These are phyloP conservation scores for Trametes sp. DNA, from an alignment of 1,284 basidiomycete genomes.

Conservation along the genomic window DNA sequence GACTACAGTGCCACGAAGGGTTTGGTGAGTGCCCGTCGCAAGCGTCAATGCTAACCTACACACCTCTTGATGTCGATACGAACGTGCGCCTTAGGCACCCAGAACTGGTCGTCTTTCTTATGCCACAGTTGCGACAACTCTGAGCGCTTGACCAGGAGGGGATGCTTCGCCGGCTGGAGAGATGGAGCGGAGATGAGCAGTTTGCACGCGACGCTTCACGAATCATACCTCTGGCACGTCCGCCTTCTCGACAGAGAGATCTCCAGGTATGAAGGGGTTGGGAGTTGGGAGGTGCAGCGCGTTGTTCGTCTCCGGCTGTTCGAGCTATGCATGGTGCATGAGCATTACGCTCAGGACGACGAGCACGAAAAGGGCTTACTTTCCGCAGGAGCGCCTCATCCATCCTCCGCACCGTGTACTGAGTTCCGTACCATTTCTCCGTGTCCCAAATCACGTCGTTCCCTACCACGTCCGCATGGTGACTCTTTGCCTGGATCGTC, in stretches of 20 bases:
- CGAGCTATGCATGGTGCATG: slow-evolving; percentile 43
- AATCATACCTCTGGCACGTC: slow-evolving; percentile 49
- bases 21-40: too few relatives aligned
- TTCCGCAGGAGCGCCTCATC: slow-evolving; percentile 51
- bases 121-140: slow-evolving; percentile 36
- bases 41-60: too few relatives aligned
- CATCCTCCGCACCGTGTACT: slow-evolving; percentile 54
- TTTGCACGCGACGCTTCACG: background rate
- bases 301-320: slow-evolving; percentile 24
- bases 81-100: slow-evolving; percentile 41
- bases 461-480: slow-evolving; percentile 44
- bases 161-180: slow-evolving; percentile 33
- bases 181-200: background rate
- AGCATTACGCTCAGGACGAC: too few relatives aligned
- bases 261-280: slow-evolving; percentile 64
- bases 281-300: slow-evolving; percentile 39
- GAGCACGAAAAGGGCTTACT: slow-evolving; percentile 36
- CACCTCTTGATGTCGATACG: slow-evolving; percentile 37
- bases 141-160: slow-evolving; percentile 31
- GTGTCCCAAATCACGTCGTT: slow-evolving; percentile 49
- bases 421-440: slow-evolving; percentile 62
- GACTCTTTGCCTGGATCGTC: slow-evolving; percentile 50
- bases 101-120: slow-evolving; percentile 44
- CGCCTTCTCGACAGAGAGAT: slow-evolving; percentile 58
- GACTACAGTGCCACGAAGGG: slow-evolving; percentile 20